Base-by-base conservation (phyloP, 306 rosid species). In the Leucaena leucocephala region DNA sequence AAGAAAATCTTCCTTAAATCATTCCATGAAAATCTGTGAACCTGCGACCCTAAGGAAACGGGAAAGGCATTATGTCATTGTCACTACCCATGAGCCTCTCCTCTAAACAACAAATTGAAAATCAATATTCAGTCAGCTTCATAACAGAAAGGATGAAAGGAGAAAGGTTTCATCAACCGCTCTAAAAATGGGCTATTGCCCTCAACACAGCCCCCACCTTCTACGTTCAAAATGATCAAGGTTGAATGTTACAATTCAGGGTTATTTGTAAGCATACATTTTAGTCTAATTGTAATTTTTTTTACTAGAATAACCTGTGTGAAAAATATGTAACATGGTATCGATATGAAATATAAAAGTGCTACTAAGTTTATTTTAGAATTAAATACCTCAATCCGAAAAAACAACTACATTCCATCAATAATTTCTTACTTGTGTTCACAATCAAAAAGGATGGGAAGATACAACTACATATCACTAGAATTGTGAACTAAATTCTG, bases 1-100 rank as follows among this genome's bases (percentile, higher is more conserved):
- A 45, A 69, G 50, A 71, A 76, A 7, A 77, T 57, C 54, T 63
- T 72, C 58, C 72, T 49, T 36, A 17, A 82, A 77, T 44, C 84
- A 43, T 63, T 55, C 0, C 43, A 79, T 36, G 27, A 19, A 80
- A 40, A 62, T 70, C 46, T 62, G 14, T 52, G 57, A 73, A 52
- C 80, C 78, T 59, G 73, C 85, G 34, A 63, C 34, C 64, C 50
- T 62, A 15, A 66, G 74, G 65, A 71, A 74, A 64, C 59, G 33
- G 40, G 27, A 57, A 57, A 65, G 48, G 5, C 16, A 8, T 3
- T 38, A 52, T 2, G 64, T n/a, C 33, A 63, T 9, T 71, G 48
- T 3, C 81, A 63, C 21, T 67, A 19, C 36, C 17, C 39, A 43
- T 1, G 36, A 68, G 39, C 73, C 15, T 67, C 59, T 59, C 52